Percentiles rank a stretch among this genome's conserved stretches.
phyloP scores from a whole-genome alignment of 257 asterid genomes.

The Fraxinus cuspidata region DNA sequence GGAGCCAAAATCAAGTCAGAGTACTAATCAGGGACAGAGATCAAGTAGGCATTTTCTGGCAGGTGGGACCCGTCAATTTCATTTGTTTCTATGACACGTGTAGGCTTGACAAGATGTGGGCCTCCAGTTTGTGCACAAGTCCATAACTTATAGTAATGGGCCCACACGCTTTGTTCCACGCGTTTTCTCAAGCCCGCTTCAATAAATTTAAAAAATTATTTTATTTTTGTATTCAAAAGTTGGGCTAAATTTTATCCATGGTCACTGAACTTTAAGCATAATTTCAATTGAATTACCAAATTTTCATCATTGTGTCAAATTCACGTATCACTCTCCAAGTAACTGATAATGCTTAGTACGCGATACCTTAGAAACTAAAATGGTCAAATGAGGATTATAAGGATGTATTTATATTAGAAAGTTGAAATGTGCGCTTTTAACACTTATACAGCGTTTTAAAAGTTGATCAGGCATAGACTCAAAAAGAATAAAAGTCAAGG shows the following conservation, averaged over 20 bases:
- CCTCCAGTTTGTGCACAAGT: slow-evolving; percentile 26
- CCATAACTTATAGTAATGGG: slow-evolving; percentile 32
- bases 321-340: too few species aligned
- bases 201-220: too few species aligned
- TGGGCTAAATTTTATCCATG: background rate
- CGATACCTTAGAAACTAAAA: too few species aligned
- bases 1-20: slow-evolving; percentile 41
- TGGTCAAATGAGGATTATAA: too few species aligned
- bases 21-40: background rate
- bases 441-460: too few species aligned
- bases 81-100: background rate
- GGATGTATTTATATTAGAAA: too few species aligned
- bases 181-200: background rate
- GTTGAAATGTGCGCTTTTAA: too few species aligned
- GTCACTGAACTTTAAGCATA: background rate
- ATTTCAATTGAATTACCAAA: background rate
- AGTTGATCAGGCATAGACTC: too few species aligned
- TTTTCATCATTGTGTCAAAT: background rate
- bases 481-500: too few species aligned
- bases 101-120: background rate
- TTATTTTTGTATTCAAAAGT: too few species aligned
- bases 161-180: slow-evolving; percentile 49
- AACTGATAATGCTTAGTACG: too few species aligned
- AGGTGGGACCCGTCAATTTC: background rate
- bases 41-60: background rate